Base-by-base conservation (phyloP, 208 protist species). In the Kentomonas sorsogonicus region DNA sequence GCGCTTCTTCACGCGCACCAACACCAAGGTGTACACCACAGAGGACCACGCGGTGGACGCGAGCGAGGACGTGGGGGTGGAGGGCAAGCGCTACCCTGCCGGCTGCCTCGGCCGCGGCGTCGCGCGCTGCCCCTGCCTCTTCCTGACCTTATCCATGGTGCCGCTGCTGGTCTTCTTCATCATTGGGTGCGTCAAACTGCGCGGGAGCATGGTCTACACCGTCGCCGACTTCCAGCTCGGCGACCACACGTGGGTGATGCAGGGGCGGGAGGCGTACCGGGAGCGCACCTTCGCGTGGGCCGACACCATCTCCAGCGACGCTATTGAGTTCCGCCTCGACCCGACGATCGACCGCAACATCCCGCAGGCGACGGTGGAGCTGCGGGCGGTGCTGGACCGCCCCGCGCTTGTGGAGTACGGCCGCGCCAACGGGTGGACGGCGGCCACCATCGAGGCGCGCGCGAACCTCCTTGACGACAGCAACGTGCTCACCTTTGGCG, bases 21-120 rank as follows among this genome's bases (percentile, higher is more conserved):
- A 70, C 34, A 55, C 66, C 53, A 72, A 74, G 52, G 61, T 75
- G 22, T 75, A 70, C 69, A 72, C 69, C 23, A 62, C 57, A 18
- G 75, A 75, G 31, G 45, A 33, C 25, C 60, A 45, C n/a, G 48
- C 75, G 0, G 57, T 71, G 31, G 57, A 67, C 39, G 53, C 43
- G 13, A 67, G 58, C 0, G 69, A 77, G 50, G 64, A 73, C 52
- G 69, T 71, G 30, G 55, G 58, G 15, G 69, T 84, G 41, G 72
- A 72, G 36, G 69, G 73, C 0, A 79, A 80, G 69, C 57, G 53
- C 16, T 84, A 78, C 63, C 69, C 77, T 2, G 69, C 65, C 16
- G 58, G 63, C 44, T 16, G n/a, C n/a, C 34, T 70, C 22, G 69
- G 66, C 16, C 30, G 51, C 18, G 25, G 65, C 31, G 61, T 70